Percentiles rank a stretch among this genome's conserved stretches.
Evolutionary conservation across 441 rosid species (phyloP).

Genomic region (Jatropha multifida): DNA sequence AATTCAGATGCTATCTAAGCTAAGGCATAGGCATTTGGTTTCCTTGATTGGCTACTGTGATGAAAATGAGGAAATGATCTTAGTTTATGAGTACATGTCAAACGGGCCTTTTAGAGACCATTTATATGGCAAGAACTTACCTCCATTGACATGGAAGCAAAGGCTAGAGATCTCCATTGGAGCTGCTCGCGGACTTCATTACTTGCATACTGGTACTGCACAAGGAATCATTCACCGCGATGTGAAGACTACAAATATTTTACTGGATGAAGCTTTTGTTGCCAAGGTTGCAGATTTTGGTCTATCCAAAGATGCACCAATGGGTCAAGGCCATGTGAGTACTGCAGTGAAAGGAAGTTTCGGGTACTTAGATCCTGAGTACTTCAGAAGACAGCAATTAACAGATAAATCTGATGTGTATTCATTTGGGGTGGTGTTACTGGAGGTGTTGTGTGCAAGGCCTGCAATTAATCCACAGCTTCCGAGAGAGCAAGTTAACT

Average conservation of each 20-base stretch:
- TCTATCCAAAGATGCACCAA: conserved; percentile 72
- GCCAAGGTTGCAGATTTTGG: conserved; percentile 96
- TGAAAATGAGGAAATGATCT: conserved; percentile 81
- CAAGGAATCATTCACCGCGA: conserved; percentile 87
- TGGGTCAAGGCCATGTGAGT: conserved; percentile 78
- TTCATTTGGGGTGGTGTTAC: conserved; percentile 86
- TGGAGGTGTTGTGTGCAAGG: conserved; percentile 78
- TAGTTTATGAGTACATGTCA: conserved; percentile 90
- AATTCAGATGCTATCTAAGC: conserved; percentile 89
- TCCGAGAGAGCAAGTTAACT: conserved; percentile 82
- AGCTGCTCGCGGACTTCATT: conserved; percentile 82
- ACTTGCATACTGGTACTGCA: conserved; percentile 86
- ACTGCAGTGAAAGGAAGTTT: conserved; percentile 91
- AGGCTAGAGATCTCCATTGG: conserved; percentile 83
- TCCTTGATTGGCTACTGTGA: conserved; percentile 87
- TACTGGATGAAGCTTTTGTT: conserved; percentile 76
- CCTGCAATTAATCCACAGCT: conserved; percentile 69
- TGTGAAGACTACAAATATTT: conserved; percentile 81
- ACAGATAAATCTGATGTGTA: conserved; percentile 87
- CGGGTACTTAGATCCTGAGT: conserved; percentile 84
- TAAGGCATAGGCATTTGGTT: conserved; percentile 86
- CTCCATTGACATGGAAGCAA: conserved; percentile 74
- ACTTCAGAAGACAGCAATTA: conserved; percentile 76
- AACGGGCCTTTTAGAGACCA: conserved; percentile 89
- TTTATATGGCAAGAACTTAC: conserved; percentile 65